Percentiles rank a stretch among this genome's conserved stretches.
These are phyloP conservation scores for Phialocephala subalpina DNA, from an alignment of 2,329 filamentous ascomycete species.

Conservation along the genomic window DNA sequence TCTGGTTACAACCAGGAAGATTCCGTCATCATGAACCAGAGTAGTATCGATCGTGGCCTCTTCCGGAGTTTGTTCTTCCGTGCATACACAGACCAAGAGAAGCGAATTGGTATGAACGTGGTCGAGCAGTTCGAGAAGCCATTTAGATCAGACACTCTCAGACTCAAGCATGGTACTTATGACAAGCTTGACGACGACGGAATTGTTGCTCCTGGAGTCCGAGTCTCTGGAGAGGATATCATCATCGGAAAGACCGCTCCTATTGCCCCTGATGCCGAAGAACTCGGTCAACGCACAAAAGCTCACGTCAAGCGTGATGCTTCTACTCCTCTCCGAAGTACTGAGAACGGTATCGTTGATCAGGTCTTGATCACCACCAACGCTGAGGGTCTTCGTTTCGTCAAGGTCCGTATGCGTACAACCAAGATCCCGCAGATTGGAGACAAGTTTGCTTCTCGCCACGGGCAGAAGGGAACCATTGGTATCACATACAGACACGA, in stretches of 20 bases:
- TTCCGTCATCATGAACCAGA: conserved; percentile 99
- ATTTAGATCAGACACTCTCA: conserved; percentile 84
- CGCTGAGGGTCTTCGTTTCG: conserved; percentile 91
- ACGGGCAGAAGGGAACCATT: conserved; percentile 99
- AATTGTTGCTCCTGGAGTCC: conserved; percentile 90
- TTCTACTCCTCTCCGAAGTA: conserved; percentile 92
- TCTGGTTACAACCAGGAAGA: conserved; percentile 99
- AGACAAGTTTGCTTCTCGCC: conserved; percentile 98
- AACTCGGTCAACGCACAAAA: conserved; percentile 90
- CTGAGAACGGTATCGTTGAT: conserved; percentile 96
- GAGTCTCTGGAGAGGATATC: conserved; percentile 96
- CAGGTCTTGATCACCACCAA: conserved; percentile 94
- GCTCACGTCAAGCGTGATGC: conserved; percentile 94
- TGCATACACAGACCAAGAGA: conserved; percentile 96
- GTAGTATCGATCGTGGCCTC: conserved; percentile 94
- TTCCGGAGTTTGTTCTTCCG: conserved; percentile 99
- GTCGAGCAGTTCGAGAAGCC: conserved; percentile 97
- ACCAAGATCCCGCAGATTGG: conserved; percentile 99
- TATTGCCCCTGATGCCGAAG: conserved; percentile 89
- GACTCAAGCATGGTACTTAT: conserved; percentile 93
- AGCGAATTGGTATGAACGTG: conserved; percentile 91
- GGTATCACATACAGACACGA: conserved; percentile 98
- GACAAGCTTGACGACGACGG: conserved; percentile 98
- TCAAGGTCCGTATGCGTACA: conserved; percentile 96
- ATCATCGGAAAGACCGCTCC: conserved; percentile 99